A percentile compares a stretch with the other conserved stretches of the same genome.
phyloP scores from a whole-genome alignment of 129 eudicot species.

The Saussurea involucrata region DNA sequence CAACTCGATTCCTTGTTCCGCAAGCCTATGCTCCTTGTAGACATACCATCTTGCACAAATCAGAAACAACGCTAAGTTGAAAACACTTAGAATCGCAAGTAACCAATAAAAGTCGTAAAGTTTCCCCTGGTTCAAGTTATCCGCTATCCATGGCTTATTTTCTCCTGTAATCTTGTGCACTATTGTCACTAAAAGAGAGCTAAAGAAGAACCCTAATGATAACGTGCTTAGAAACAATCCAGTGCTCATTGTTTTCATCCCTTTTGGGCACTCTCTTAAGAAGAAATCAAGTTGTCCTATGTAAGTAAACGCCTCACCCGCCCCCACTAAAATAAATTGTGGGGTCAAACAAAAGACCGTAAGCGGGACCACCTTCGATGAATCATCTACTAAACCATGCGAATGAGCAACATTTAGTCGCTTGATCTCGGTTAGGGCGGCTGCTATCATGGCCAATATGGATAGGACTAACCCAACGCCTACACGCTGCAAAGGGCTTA shows the following conservation, averaged over 20 bases:
- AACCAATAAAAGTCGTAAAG: conserved; percentile 52
- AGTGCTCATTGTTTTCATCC: conserved; percentile 74
- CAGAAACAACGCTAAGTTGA: conserved; percentile 36
- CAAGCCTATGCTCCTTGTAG: conserved; percentile 80
- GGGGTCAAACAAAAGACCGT: conserved; percentile 70
- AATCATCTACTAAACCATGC: conserved; percentile 41
- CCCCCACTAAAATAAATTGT: conserved; percentile 73
- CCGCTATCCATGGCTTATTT: conserved; percentile 46
- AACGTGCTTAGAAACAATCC: conserved; percentile 59
- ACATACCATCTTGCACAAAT: conserved; percentile 43
- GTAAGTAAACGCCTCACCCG: conserved; percentile 89
- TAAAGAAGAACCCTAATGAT: conserved; percentile 53
- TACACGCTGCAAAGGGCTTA: conserved; percentile 61
- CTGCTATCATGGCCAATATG: conserved; percentile 57
- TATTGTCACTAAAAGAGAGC: conserved; percentile 46
- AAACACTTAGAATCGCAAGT: conserved; percentile 33
- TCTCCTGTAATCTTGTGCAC: conserved; percentile 43
- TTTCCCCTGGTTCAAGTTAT: conserved; percentile 47
- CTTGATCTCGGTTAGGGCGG: conserved; percentile 65
- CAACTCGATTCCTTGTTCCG: conserved; percentile 70
- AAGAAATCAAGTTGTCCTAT: conserved; percentile 75
- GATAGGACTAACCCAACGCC: conserved; percentile 61
- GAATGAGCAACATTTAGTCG: conserved; percentile 39
- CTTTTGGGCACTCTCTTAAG: conserved; percentile 55
- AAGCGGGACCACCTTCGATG: conserved; percentile 34